Evolutionary conservation across 2,329 filamentous ascomycete genomes (phyloP), one percentile per base, ranked within the genome.

Genomic region (Diaporthe citri): DNA sequence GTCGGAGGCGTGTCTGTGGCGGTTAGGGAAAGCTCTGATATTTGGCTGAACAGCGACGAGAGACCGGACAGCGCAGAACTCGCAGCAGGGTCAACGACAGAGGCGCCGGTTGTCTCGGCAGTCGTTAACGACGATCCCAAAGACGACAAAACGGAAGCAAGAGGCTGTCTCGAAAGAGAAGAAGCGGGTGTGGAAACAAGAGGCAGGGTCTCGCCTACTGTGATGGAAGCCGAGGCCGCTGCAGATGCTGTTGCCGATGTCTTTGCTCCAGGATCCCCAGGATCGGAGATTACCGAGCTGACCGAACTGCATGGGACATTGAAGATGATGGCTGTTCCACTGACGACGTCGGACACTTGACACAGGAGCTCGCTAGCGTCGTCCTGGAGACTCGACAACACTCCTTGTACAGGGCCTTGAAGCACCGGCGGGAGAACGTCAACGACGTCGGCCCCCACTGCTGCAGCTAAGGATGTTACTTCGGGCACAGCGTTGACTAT

Each of bases 21-120:
- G 3, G 67, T 72, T 34, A 74, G 51, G 43, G 76, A 77, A 28
- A 76, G 71, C 15, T 39, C 71, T 13, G 76, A 74, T 46, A 77
- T 66, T 51, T 77, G 74, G 48, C 55, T 74, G 41, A 77, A 60
- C 25, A 77, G 57, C 12, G 76, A 76, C 15, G 76, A 75, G 13
- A 77, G 48, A 31, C 57, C 71, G 8, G 71, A 74, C 46, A 77
- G 17, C 31, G 71, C 75, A 31, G 73, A 72, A 31, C 22, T 46
- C n/a, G 73, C 69, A 36, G 62, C 41, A n/a, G 75, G 59, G 41
- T 72, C 73, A 56, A 57, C 57, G 12, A 28, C 41, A 43, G 41
- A 12, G 41, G 36, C 48, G 20, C 31, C 48, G 5, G 56, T 55
- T 6, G 51, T 25, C 22, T 25, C 39, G n/a, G 28, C 55, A 28